Evolutionary conservation across 2,329 filamentous ascomycete species (phyloP), one percentile per base, ranked within the genome.

Genomic region (Ophioceras dolichostomum): DNA sequence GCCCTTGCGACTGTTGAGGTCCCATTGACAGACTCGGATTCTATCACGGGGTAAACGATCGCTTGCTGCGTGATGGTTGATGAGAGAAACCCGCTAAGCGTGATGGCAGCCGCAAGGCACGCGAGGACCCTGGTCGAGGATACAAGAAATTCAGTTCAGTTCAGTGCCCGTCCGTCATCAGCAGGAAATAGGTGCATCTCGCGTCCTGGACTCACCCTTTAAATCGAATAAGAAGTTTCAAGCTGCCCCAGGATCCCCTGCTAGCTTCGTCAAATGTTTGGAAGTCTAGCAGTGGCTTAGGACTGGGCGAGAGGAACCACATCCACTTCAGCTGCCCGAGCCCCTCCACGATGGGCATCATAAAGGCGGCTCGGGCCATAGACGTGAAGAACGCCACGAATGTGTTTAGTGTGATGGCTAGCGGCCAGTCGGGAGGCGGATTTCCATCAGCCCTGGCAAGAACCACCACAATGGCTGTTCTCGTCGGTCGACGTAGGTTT

Each of bases 351-450:
- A 53, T 43, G 5, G 50, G 46, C 4, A 50, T 39, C 17, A 52
- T 35, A 28, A 49, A 49, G 3, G 46, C 41, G 1, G 45, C 39
- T 10, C 49, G 45, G 9, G 46, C 43, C 8, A 50, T 14, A 1
- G 50, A 53, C 1, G 50, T 45, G 14, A 55, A 37, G 36, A 53
- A 45, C 4, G 49, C 49, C 8, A 54, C 37, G 6, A 50, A 36
- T 1, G 52, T 51, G 38, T 55, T 55, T 32, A 54, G 46, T 1
- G 49, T 54, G 12, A 52, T 34, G 4, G 48, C 47, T 9, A 48
- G 21, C 4, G 43, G 45, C 44, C 47, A 45, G 3, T 42, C 39
- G 2, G 49, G 50, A 5, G 47, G 41, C 0, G 44, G 42, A n/a
- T 46, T 41, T 18, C 46, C 45, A 24, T 55, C 40, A 39, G 31